Conservation (phyloP, 441 rosid species). For the Theobroma grandiflorum region DNA sequence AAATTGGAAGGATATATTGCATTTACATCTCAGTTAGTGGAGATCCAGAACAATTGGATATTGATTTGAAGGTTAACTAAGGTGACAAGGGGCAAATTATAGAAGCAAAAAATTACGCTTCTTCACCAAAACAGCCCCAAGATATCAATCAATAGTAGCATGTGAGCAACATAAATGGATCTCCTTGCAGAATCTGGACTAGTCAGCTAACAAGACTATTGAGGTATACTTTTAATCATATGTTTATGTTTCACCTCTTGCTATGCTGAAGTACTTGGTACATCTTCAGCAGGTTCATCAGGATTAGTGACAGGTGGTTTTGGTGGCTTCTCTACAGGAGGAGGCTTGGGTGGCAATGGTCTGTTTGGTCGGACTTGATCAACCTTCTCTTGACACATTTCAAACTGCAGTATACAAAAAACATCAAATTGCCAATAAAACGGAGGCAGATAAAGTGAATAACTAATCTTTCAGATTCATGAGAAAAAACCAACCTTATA, state of each 20-base stretch:
- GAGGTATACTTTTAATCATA: background rate
- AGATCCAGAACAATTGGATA: conserved; percentile 1
- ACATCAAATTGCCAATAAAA: conserved; percentile 21
- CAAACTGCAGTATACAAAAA: conserved; percentile 64
- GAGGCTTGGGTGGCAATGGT: conserved; percentile 61
- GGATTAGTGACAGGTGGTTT: conserved; percentile 37
- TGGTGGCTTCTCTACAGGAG: conserved; percentile 44
- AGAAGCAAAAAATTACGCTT: conserved; percentile 10
- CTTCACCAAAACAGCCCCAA: background rate
- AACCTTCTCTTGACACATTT: conserved; percentile 53
- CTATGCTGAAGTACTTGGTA: conserved; percentile 81
- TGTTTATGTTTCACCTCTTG: background rate
- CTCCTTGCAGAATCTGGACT: conserved; percentile 10
- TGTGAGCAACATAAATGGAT: conserved; percentile 20
- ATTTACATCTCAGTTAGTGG: background rate
- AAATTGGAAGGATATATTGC: background rate
- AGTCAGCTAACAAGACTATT: conserved; percentile 23
- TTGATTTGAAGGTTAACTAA: conserved; percentile 3
- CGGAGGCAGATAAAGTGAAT: background rate
- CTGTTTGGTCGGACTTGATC: conserved; percentile 69
- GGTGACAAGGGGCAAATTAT: background rate
- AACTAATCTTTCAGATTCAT: conserved; percentile 1
- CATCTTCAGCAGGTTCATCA: conserved; percentile 56
- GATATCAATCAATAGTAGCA: conserved; percentile 16
- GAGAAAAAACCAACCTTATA: conserved; percentile 64